A percentile compares a stretch with the other conserved stretches of the same genome.
phyloP scores from a whole-genome alignment of 352 stramenopile genomes.

The Achlya hypogyna region DNA sequence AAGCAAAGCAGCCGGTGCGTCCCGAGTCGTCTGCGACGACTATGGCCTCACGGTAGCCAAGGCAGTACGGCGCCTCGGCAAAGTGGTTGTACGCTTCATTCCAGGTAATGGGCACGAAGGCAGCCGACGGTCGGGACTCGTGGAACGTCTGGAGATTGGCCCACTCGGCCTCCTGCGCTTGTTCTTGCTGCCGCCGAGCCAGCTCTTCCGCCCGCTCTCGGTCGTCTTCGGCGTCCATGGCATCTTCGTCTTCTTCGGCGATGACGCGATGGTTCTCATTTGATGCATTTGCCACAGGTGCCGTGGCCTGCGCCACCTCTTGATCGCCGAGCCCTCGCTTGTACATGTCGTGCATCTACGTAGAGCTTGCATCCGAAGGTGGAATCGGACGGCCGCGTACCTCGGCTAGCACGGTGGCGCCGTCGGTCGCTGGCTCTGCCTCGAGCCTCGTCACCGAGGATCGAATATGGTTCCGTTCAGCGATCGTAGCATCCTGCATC shows the following conservation, averaged over 20 bases:
- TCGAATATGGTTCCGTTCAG: not conserved
- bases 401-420: constrained; percentile 6
- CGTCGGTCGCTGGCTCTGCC: not conserved
- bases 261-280: constrained; percentile 21
- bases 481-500: not conserved
- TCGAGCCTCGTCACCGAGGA: not conserved
- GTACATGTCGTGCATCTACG: constrained; percentile 66
- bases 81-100: constrained; percentile 39
- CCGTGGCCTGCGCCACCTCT: constrained; percentile 4
- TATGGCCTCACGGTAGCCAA: constrained; percentile 40
- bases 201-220: constrained; percentile 5
- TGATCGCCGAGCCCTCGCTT: constrained; percentile 72
- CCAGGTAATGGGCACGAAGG: constrained; percentile 31
- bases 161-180: constrained; percentile 10
- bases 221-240: constrained; percentile 22
- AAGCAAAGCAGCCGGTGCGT: constrained; percentile 45
- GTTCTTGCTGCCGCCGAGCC: constrained; percentile 24
- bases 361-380: not conserved
- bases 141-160: constrained; percentile 11
- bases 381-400: not conserved
- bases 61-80: constrained; percentile 29
- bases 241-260: constrained; percentile 27
- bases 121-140: not conserved
- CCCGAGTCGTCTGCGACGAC: constrained; percentile 40
- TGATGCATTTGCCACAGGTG: not conserved